Evolutionary conservation across 768 basidiomycete species (phyloP), one percentile per base, ranked within the genome.

Genomic region (Coprinopsis strossmayeri): DNA sequence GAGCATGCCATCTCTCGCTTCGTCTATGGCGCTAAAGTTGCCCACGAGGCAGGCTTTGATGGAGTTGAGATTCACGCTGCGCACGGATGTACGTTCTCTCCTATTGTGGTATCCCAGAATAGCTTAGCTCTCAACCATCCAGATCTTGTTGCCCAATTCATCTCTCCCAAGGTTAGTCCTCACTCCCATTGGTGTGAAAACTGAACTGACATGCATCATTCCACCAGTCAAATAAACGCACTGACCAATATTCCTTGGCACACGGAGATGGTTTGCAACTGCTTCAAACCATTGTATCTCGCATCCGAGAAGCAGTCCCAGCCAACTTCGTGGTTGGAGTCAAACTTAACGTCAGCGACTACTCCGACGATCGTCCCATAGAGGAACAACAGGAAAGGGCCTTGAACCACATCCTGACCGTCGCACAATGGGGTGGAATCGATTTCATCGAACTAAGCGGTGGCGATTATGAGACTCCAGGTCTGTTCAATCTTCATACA

Each of bases 381-480:
- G 51, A 25, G 30, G 34, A 2, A 49, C 55, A 65, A 26, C 69
- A 68, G 53, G 68, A 69, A 27, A 58, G 74, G 21, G 83, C 83
- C 0, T 63, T 91, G 2, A 63, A 71, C 18, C 82, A 92, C 57
- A 68, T 91, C 11, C 62, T 66, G 15, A 61, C 71, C 32, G 78
- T 92, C 24, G 77, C 83, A 0, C 60, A 62, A 32, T 89, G 88
- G 81, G 73, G 73, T 1, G 64, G 67, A 15, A 58, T 94, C 3
- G 91, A 95, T 61, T 86, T 91, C 58, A 79, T 95, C 44, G 91
- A 95, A 63, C 78, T 95, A 51, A 89, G 84, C 48, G 91, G 91
- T 1, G 91, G 91, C 0, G 82, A 84, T 59, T 95, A 94, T 55
- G 87, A 91, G 58, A 77, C 73, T 15, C 84, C 87, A 55, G 78